phyloP scores from a whole-genome alignment of 768 basidiomycete species.

The Termitomyces sp. region DNA sequence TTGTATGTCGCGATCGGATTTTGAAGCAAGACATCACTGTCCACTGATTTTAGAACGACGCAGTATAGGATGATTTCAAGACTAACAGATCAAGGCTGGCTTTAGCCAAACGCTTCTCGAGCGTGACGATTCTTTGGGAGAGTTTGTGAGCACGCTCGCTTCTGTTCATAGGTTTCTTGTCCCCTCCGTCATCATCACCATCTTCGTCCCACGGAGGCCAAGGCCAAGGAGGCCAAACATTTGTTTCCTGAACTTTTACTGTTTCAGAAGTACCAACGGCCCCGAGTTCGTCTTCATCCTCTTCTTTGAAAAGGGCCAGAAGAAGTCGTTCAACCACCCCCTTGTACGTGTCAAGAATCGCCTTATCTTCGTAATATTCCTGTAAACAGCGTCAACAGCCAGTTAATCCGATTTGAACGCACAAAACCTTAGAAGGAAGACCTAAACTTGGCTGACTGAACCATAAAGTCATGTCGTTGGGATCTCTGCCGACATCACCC shows the following conservation, averaged over 20 bases:
- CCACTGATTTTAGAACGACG: background rate
- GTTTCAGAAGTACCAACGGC: conserved; percentile 14
- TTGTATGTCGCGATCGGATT: conserved; percentile 91
- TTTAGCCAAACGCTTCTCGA: conserved; percentile 74
- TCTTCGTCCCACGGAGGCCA: conserved; percentile 83
- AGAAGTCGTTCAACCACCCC: conserved; percentile 66
- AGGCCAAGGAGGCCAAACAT: conserved; percentile 75
- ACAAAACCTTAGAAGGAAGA: conserved; percentile 77
- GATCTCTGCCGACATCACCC: conserved; percentile 82
- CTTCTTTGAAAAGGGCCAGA: conserved; percentile 45
- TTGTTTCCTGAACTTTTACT: conserved; percentile 31
- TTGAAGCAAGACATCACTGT: conserved; percentile 61
- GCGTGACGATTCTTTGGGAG: conserved; percentile 64
- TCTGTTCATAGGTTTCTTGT: conserved; percentile 43
- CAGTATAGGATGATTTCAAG: background rate
- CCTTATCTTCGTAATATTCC: conserved; percentile 87
- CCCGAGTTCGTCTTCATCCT: conserved; percentile 23
- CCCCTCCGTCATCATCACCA: conserved; percentile 38
- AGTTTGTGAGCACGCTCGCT: conserved; percentile 54
- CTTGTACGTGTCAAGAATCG: conserved; percentile 64
- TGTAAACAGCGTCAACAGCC: conserved; percentile 18
- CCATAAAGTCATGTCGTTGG: conserved; percentile 82
- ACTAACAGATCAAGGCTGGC: conserved; percentile 77
- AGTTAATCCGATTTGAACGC: background rate
- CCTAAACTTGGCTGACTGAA: conserved; percentile 78